Evolutionary conservation across 441 rosid genomes (phyloP).

Genomic region (Hura crepitans): DNA sequence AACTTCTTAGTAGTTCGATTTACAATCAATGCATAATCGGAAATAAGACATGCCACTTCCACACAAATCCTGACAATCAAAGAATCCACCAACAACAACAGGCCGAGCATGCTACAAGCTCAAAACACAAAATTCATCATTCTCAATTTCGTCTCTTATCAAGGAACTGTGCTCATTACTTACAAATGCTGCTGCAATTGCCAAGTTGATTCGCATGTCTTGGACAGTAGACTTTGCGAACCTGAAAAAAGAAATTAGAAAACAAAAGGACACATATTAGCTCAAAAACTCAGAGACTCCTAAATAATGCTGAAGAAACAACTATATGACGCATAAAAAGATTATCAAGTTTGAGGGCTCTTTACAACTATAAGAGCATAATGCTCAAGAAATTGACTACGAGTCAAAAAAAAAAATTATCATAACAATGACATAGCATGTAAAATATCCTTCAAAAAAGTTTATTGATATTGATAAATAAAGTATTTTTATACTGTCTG

Average conservation of each 20-base stretch:
- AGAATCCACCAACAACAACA: not conserved
- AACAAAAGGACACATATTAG: conserved; percentile 15
- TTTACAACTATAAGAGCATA: not conserved
- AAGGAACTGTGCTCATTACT: conserved; percentile 32
- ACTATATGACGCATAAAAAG: not conserved
- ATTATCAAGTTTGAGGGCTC: not conserved
- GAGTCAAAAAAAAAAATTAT: not conserved
- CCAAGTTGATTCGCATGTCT: conserved; percentile 74
- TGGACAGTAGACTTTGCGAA: conserved; percentile 57
- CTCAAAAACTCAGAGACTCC: conserved; percentile 3
- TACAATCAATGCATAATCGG: not conserved
- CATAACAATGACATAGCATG: not conserved
- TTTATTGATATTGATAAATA: not conserved
- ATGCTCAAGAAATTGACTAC: not conserved
- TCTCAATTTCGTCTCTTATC: conserved; percentile 4
- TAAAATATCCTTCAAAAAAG: conserved; percentile 4
- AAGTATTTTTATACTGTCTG: not conserved
- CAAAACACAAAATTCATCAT: not conserved
- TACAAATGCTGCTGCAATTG: conserved; percentile 82
- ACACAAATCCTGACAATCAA: not conserved
- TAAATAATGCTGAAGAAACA: not conserved
- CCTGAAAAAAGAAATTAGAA: conserved; percentile 38
- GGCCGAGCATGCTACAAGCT: not conserved
- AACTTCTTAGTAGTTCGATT: not conserved
- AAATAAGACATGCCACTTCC: not conserved